Evolutionary conservation across 2,329 filamentous ascomycete genomes (phyloP).

Genomic region (Diaporthe nobilis): DNA sequence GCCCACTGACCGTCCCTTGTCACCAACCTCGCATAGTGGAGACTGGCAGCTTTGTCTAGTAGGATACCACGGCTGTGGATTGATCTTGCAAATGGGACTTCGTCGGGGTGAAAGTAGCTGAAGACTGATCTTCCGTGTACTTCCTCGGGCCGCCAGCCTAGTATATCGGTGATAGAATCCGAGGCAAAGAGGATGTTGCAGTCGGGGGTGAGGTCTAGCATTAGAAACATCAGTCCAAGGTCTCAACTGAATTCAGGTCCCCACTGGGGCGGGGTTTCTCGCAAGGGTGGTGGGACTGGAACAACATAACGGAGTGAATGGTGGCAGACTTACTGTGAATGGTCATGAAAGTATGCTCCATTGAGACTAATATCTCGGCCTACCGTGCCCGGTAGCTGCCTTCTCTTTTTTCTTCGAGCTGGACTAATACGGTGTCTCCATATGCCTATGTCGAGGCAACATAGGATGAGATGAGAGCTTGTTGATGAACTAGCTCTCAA

Average conservation of each 20-base stretch:
- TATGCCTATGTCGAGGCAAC: conserved; percentile 40
- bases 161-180: conserved; percentile 85
- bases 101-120: conserved; percentile 88
- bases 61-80: conserved; percentile 81
- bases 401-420: conserved; percentile 41
- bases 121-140: conserved; percentile 83
- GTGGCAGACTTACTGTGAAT: conserved; percentile 79
- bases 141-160: conserved; percentile 84
- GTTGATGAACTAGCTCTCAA: conserved; percentile 37
- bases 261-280: background rate
- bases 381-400: conserved; percentile 30
- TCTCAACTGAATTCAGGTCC: conserved; percentile 22
- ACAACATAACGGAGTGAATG: conserved; percentile 19
- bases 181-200: conserved; percentile 87
- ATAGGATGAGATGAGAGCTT: conserved; percentile 31
- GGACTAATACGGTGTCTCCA: conserved; percentile 44
- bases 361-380: conserved; percentile 53
- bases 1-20: conserved; percentile 80
- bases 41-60: conserved; percentile 86
- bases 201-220: conserved; percentile 78
- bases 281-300: background rate
- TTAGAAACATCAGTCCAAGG: conserved; percentile 28
- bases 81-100: conserved; percentile 80
- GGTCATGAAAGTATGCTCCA: conserved; percentile 92
- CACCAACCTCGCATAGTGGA: conserved; percentile 83